Evolutionary conservation across 768 basidiomycete species (phyloP).

Genomic region (Suillus spraguei): DNA sequence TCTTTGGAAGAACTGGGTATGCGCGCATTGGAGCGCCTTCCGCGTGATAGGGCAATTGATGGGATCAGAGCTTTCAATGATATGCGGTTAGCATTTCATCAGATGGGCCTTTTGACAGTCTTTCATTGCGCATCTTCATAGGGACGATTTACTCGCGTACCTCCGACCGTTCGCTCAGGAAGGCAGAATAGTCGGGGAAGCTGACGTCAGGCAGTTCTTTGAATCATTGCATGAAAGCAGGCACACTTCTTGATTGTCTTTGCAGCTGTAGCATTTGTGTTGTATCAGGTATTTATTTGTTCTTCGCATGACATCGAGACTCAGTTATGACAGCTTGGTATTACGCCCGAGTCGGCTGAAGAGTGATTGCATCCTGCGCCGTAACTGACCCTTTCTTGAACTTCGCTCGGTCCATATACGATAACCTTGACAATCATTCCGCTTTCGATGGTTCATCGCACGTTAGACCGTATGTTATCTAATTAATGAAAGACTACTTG

Average conservation of each 20-base stretch:
- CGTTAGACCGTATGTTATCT: not conserved
- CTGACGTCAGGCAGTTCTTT: slow-evolving; percentile 72
- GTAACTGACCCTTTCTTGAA: not conserved
- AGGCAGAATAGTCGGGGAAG: slow-evolving; percentile 72
- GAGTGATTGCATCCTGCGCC: not conserved
- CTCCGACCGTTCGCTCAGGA: slow-evolving; percentile 79
- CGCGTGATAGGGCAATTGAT: slow-evolving; percentile 80
- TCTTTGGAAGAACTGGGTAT: slow-evolving; percentile 84
- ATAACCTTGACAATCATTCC: not conserved
- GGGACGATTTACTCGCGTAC: slow-evolving; percentile 71
- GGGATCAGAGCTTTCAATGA: slow-evolving; percentile 83
- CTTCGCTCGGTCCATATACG: not conserved
- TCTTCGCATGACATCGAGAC: not conserved
- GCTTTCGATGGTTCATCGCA: not conserved
- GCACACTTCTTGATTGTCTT: not conserved
- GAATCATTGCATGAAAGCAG: slow-evolving; percentile 46
- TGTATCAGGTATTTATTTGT: not conserved
- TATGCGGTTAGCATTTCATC: slow-evolving; percentile 60
- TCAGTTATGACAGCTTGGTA: not conserved
- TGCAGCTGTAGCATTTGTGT: slow-evolving; percentile 1
- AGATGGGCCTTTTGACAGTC: slow-evolving; percentile 3
- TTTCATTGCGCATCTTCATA: slow-evolving; percentile 27
- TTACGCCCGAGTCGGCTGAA: not conserved
- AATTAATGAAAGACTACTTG: not conserved
- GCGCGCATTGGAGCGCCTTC: slow-evolving; percentile 72